Percentiles rank a stretch among this genome's conserved stretches.
Evolutionary conservation across 2,329 filamentous ascomycete genomes (phyloP).

Genomic region (Aspergillus sclerotialis): DNA sequence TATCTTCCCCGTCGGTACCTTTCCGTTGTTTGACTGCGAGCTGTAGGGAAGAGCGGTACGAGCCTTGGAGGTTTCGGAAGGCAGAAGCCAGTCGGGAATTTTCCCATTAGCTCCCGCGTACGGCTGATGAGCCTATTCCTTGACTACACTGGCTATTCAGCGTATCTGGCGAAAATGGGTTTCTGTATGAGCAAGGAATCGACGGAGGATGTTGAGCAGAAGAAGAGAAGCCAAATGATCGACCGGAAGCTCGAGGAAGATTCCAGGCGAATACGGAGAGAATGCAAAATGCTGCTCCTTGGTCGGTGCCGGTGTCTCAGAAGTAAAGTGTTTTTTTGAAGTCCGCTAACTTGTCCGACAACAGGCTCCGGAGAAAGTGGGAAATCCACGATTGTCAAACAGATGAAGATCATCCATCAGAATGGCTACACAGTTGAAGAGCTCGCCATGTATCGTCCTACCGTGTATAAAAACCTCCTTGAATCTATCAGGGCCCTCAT

Average conservation of each 20-base stretch:
- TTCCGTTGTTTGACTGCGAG: neutral
- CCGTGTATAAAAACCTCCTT: constrained; percentile 95
- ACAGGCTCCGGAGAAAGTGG: constrained; percentile 95
- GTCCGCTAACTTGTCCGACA: constrained; percentile 6
- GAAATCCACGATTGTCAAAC: constrained; percentile 98
- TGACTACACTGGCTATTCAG: constrained; percentile 14
- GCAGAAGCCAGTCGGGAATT: neutral
- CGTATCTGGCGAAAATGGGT: constrained; percentile 58
- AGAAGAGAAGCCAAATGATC: constrained; percentile 94
- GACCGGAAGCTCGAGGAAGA: constrained; percentile 92
- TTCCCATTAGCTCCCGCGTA: constrained; percentile 17
- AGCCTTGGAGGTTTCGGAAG: neutral
- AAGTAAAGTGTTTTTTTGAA: neutral
- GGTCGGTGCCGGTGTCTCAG: constrained; percentile 47
- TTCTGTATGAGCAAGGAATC: constrained; percentile 83
- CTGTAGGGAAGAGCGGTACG: neutral
- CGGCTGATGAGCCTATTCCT: constrained; percentile 15
- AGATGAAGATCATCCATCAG: constrained; percentile 99
- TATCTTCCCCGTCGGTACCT: neutral
- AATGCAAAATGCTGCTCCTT: constrained; percentile 97
- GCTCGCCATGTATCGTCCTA: constrained; percentile 85
- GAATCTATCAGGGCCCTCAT: constrained; percentile 95
- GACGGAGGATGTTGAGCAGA: constrained; percentile 76
- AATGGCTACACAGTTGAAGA: constrained; percentile 96
- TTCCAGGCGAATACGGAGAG: constrained; percentile 80